Conservation (phyloP, 768 basidiomycete species). For the Rhizopogon vulgaris region DNA sequence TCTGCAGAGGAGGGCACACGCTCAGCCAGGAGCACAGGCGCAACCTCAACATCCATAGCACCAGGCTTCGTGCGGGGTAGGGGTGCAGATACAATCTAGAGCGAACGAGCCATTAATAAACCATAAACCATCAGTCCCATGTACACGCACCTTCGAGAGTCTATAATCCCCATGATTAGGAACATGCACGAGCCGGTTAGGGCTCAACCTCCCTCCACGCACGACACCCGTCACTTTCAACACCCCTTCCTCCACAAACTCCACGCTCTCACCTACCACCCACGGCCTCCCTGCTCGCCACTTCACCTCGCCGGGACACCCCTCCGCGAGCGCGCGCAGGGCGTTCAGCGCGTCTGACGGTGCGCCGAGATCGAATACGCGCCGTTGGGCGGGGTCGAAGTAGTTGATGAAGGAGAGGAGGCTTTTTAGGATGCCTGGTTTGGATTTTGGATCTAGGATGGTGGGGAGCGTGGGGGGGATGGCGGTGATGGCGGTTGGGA, state of each 20-base stretch:
- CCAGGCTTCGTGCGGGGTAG: conserved; percentile 25
- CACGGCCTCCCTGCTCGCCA: conserved; percentile 82
- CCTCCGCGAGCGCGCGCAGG: conserved; percentile 76
- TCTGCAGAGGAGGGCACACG: conserved; percentile 64
- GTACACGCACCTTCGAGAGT: conserved; percentile 49
- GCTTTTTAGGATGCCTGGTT: conserved; percentile 71
- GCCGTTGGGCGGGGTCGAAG: conserved; percentile 79
- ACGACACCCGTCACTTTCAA: conserved; percentile 80
- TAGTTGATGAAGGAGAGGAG: conserved; percentile 92
- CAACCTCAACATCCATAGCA: conserved; percentile 54
- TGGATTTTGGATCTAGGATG: conserved; percentile 54
- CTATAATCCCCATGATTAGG: conserved; percentile 88
- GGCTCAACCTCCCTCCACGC: conserved; percentile 69
- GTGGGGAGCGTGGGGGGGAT: conserved; percentile 48
- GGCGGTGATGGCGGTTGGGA: conserved; percentile 77
- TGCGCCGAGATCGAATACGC: conserved; percentile 67
- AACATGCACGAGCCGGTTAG: conserved; percentile 82
- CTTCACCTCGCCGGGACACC: conserved; percentile 68
- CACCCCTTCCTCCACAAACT: conserved; percentile 55
- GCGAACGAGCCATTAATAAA: conserved; percentile 1
- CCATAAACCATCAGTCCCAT: background rate
- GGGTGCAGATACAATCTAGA: conserved; percentile 68
- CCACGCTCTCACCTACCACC: conserved; percentile 62
- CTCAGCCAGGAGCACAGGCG: conserved; percentile 55
- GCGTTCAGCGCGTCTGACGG: conserved; percentile 66